Conservation (phyloP, 2,329 filamentous ascomycete genomes). For the Plenodomus tracheiphilus region DNA sequence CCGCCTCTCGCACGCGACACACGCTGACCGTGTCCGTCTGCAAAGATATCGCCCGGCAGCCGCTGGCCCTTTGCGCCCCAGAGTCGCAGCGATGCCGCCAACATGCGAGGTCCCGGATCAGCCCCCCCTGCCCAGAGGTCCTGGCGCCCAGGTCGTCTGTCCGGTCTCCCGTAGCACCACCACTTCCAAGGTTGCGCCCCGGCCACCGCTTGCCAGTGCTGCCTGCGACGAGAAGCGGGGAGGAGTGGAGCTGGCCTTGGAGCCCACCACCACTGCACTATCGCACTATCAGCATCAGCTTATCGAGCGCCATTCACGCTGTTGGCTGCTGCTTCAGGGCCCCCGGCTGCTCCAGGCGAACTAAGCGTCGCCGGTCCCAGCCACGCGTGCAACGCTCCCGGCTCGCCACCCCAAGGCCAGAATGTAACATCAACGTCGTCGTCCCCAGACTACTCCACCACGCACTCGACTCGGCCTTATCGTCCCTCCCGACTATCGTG, state of each 20-base stretch:
- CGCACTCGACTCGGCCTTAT: conserved; percentile 12
- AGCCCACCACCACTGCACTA: no score
- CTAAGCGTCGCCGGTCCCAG: conserved; percentile 12
- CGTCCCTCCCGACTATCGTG: conserved; percentile 9
- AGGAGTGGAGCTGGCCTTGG: no score
- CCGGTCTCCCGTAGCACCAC: conserved; percentile 12
- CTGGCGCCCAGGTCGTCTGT: no score
- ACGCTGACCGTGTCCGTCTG: conserved; percentile 13
- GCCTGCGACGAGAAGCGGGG: no score
- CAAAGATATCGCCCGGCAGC: conserved; percentile 10
- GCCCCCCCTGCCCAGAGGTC: conserved; percentile 1
- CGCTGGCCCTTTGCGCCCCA: conserved; percentile 6
- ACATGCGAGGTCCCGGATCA: conserved; percentile 4
- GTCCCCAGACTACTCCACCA: conserved; percentile 15
- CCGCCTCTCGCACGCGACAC: conserved; percentile 36
- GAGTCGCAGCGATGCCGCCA: conserved; percentile 7
- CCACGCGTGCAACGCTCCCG: conserved; percentile 35
- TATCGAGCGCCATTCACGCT: conserved; percentile 1
- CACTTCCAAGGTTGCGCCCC: conserved; percentile 1
- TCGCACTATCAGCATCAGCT: no score
- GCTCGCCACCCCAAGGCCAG: conserved; percentile 8
- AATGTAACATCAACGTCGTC: conserved; percentile 32
- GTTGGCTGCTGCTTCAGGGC: conserved; percentile 14
- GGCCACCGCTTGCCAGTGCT: not conserved
- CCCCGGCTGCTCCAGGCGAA: conserved; percentile 6